Evolutionary conservation across 1,284 basidiomycete species (phyloP), one percentile per base, ranked within the genome.

Genomic region (Sphagnurus paluster): DNA sequence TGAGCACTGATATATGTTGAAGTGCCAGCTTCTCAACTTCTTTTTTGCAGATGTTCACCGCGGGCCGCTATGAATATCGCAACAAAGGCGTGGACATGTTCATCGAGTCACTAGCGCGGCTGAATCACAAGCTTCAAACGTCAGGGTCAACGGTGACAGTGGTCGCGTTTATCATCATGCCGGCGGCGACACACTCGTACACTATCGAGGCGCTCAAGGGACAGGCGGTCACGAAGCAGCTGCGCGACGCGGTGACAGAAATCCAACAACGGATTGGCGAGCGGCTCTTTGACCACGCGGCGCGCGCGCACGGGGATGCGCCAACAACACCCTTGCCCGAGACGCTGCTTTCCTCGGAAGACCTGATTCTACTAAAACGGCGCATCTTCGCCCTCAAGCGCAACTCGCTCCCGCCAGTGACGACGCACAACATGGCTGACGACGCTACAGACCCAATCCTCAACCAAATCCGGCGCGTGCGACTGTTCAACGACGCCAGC

Each of bases 11-110:
- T n/a, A n/a, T n/a, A n/a, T n/a, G n/a, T n/a, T n/a, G n/a, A n/a
- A n/a, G n/a, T n/a, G n/a, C n/a, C n/a, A n/a, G 43, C 11, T 51
- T 26, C 17, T 48, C 5, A 30, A 14, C 28, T 19, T 16, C 20
- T 28, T 29, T 20, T 24, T 30, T 21, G 16, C 51, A 72, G 85
- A 85, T 98, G 80, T 99, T 99, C 74, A 98, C 93, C 11, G 96
- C 96, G n/a, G 96, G 96, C 38, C 84, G 96, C 39, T 99, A 99
- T 70, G 96, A 99, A 69, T 98, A 97, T 70, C 82, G 96, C 37
- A 99, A 99, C 77, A 99, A 99, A 76, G 96, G 96, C 57, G 93
- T 98, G 34, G 96, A 99, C 68, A 97, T 99, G 94, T 99, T 98
- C 67, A 95, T 99, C 61, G 96, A 99, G 71, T 83, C 90, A 21